Conservation (phyloP, 257 asterid species). For the Salvia miltiorrhiza region DNA sequence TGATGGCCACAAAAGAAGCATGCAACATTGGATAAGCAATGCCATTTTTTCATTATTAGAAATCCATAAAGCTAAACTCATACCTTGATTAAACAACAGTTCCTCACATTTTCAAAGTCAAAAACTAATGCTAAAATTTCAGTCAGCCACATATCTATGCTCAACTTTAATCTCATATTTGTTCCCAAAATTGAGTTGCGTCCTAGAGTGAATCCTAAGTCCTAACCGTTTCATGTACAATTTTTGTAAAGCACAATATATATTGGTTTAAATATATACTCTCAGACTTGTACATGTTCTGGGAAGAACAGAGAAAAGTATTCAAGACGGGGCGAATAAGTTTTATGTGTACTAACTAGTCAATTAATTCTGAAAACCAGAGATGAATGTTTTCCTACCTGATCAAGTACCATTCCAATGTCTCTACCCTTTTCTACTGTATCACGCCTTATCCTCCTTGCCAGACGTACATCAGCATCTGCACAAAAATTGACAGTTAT, state of each 20-base stretch:
- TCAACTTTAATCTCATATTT: conserved; percentile 10
- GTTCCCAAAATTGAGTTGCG: neutral
- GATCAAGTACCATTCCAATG: conserved; percentile 83
- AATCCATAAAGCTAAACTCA: neutral
- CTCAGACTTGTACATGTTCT: neutral
- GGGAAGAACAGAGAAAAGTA: neutral
- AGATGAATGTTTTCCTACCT: conserved; percentile 44
- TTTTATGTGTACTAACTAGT: neutral
- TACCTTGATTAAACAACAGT: neutral
- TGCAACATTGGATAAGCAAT: neutral
- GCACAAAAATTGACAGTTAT: conserved; percentile 44
- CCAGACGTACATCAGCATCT: conserved; percentile 99
- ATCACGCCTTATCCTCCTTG: conserved; percentile 97
- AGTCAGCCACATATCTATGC: neutral
- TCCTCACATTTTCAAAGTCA: neutral
- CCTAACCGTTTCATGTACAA: neutral
- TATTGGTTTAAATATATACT: neutral
- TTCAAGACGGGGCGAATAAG: neutral
- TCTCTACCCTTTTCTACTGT: conserved; percentile 92
- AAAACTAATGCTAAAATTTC: neutral
- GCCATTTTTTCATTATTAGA: neutral
- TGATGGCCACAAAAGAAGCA: neutral
- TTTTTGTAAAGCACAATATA: neutral
- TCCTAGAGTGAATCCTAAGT: neutral
- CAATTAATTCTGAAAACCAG: neutral